Conservation (phyloP, 2,329 filamentous ascomycete species). For the Pseudogymnoascus sp. region DNA sequence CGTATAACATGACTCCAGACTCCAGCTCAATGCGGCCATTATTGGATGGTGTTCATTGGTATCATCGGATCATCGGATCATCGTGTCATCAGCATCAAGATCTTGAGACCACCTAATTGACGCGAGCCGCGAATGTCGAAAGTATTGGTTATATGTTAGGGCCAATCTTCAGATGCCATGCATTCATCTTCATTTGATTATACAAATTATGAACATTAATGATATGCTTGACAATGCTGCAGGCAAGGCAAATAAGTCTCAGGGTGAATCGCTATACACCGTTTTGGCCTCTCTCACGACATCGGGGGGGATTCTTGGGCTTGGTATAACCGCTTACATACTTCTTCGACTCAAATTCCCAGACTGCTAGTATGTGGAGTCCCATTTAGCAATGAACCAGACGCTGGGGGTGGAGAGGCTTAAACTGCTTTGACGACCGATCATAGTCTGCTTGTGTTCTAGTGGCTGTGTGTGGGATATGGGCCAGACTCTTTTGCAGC, state of each 20-base stretch:
- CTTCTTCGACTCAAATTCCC: constrained; percentile 9
- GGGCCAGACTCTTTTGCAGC: too few relatives aligned
- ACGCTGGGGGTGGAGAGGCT: too few relatives aligned
- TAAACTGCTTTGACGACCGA: too few relatives aligned
- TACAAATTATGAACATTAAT: background rate
- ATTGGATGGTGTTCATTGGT: background rate
- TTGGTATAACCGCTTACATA: constrained; percentile 4
- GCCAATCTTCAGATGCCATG: background rate
- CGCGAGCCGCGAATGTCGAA: background rate
- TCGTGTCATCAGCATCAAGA: background rate
- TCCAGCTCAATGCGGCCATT: background rate
- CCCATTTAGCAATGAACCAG: too few relatives aligned
- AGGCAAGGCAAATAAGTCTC: constrained; percentile 11
- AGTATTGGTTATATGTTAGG: background rate
- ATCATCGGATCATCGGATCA: background rate
- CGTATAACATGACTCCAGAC: background rate
- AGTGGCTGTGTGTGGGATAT: too few relatives aligned
- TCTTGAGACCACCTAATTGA: background rate
- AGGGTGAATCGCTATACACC: constrained; percentile 10
- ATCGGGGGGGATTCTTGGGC: constrained; percentile 4
- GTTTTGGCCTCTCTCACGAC: constrained; percentile 12
- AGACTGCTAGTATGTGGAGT: background rate
- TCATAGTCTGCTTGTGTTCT: too few relatives aligned
- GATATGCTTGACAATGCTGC: too few relatives aligned
- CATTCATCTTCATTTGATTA: background rate